Evolutionary conservation across 2,329 filamentous ascomycete species (phyloP).

Genomic region (Pseudocercospora fijiensis): DNA sequence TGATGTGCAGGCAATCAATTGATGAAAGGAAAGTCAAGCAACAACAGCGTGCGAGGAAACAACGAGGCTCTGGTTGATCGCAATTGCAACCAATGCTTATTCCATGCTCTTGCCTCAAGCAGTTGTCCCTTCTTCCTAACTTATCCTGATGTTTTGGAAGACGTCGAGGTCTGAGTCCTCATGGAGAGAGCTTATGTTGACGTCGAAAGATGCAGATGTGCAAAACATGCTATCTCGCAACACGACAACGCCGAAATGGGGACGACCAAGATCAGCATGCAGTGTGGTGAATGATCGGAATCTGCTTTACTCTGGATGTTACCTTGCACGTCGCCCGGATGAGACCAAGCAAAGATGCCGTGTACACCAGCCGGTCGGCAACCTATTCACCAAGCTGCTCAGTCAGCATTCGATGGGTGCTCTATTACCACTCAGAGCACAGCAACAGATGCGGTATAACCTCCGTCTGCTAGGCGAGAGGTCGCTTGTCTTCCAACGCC

Average conservation of each 20-base stretch:
- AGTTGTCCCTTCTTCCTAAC: not conserved
- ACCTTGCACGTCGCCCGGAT: not conserved
- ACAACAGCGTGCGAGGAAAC: not conserved
- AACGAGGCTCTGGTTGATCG: not conserved
- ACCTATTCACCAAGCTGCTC: not conserved
- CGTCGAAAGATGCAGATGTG: not conserved
- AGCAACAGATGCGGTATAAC: not conserved
- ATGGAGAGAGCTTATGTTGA: not conserved
- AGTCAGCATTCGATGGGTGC: not conserved
- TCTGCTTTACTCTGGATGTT: not conserved
- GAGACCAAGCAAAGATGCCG: not conserved
- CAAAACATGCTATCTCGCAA: not conserved
- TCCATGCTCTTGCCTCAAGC: not conserved
- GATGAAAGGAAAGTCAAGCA: not conserved
- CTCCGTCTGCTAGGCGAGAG: not conserved
- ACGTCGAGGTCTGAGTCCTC: not conserved
- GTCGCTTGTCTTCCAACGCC: not conserved
- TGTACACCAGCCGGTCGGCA: not conserved
- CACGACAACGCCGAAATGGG: not conserved
- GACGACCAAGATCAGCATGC: not conserved
- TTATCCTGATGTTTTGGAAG: not conserved
- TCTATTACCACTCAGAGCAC: not conserved
- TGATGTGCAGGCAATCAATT: not conserved
- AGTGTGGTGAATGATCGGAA: not conserved
- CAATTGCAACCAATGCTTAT: not conserved